Conservation (phyloP, 768 basidiomycete species). For the Lactarius evosmus region DNA sequence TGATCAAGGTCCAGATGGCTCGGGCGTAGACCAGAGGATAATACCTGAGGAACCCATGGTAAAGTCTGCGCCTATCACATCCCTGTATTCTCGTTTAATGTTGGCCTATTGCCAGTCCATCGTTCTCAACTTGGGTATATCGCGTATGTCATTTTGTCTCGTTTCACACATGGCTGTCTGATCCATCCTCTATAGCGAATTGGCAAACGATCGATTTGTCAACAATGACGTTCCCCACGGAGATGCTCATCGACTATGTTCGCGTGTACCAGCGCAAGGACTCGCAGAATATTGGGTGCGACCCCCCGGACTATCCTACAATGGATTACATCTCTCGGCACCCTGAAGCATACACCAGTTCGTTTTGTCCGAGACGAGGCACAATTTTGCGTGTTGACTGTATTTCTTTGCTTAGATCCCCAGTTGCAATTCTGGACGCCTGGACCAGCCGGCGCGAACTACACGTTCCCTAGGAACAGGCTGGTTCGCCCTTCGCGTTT, state of each 20-base stretch:
- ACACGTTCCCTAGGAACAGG: slow-evolving; percentile 36
- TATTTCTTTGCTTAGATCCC: slow-evolving; percentile 30
- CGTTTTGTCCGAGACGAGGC: slow-evolving; percentile 32
- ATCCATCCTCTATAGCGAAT: slow-evolving; percentile 40
- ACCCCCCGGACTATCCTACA: slow-evolving; percentile 64
- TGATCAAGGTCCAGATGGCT: slow-evolving; percentile 40
- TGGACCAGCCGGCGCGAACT: slow-evolving; percentile 32
- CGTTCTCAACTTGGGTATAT: slow-evolving; percentile 61
- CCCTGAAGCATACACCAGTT: slow-evolving; percentile 55
- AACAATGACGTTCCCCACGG: slow-evolving; percentile 65
- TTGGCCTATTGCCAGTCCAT: slow-evolving; percentile 38
- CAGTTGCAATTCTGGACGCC: slow-evolving; percentile 35
- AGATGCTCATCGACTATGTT: slow-evolving; percentile 74
- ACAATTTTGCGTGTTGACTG: not conserved
- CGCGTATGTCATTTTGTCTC: slow-evolving; percentile 36
- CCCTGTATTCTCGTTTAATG: not conserved
- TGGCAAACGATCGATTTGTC: slow-evolving; percentile 61
- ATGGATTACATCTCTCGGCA: slow-evolving; percentile 57
- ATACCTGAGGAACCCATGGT: slow-evolving; percentile 55
- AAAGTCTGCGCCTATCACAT: slow-evolving; percentile 5
- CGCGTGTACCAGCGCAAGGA: slow-evolving; percentile 73
- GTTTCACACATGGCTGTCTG: not conserved
- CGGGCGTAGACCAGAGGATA: slow-evolving; percentile 56
- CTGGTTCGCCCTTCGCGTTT: slow-evolving; percentile 9
- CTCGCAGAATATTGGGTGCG: slow-evolving; percentile 59